These are phyloP conservation scores for Pyrenopolyporus hunteri DNA, from an alignment of 495 filamentous ascomycete genomes.

Conservation along the genomic window DNA sequence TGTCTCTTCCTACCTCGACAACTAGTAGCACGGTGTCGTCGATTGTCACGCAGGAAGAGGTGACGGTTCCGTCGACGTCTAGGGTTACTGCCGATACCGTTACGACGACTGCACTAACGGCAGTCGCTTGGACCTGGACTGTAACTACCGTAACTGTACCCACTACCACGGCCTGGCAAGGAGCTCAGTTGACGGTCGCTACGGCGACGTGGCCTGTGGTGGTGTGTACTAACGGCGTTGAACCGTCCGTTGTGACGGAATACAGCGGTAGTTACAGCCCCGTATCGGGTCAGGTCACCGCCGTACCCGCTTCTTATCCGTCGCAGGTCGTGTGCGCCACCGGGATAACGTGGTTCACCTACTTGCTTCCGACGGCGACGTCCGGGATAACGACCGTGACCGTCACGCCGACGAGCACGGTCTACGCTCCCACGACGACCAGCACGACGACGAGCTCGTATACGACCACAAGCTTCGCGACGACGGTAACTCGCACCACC, in stretches of 20 bases:
- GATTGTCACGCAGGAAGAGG: conserved; percentile 4
- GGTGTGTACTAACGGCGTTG: conserved; percentile 25
- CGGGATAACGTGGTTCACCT: conserved; percentile 8
- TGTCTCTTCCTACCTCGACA: conserved; percentile 18
- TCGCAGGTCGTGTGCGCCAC: conserved; percentile 29
- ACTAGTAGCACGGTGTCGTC: conserved; percentile 18
- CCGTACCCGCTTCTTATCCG: conserved; percentile 26
- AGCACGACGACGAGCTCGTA: background rate
- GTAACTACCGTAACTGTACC: conserved; percentile 1
- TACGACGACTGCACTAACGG: conserved; percentile 14
- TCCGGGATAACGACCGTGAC: conserved; percentile 30
- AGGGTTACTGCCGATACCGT: conserved; percentile 8
- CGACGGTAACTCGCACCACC: conserved; percentile 16
- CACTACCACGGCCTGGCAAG: conserved; percentile 1
- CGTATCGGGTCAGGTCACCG: conserved; percentile 28
- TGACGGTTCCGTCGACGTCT: conserved; percentile 12
- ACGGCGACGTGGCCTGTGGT: conserved; percentile 27
- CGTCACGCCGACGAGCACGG: conserved; percentile 25
- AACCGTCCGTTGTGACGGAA: conserved; percentile 33
- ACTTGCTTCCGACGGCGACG: conserved; percentile 24
- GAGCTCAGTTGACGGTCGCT: conserved; percentile 17
- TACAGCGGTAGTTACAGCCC: conserved; percentile 37
- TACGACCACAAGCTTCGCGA: conserved; percentile 12
- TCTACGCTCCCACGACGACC: conserved; percentile 17
- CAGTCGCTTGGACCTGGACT: background rate